Evolutionary conservation across 2,329 filamentous ascomycete genomes (phyloP), one percentile per base, ranked within the genome.

Genomic region (Diaporthe longicolla): DNA sequence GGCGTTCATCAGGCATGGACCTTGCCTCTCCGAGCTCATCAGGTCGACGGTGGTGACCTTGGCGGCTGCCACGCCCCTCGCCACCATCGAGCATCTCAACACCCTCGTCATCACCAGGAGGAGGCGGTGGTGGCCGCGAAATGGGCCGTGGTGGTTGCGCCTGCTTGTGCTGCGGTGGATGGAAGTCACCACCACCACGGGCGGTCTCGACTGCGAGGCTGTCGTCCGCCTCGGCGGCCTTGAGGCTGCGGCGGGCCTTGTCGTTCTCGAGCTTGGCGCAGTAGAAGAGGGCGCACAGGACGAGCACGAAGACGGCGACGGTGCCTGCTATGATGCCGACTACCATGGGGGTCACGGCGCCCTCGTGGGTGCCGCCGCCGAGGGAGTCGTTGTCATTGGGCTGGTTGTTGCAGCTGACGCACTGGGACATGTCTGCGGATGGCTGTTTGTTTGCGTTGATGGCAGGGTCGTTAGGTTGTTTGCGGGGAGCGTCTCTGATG

Each of bases 261-360:
- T 73, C 61, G 70, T 72, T 74, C 72, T 75, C 74, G 54, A 74
- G 66, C 72, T 75, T 75, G 68, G 73, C 72, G 72, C 74, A 75
- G 74, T 75, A 75, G 59, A 75, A 75, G 24, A 75, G 74, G n/a
- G 72, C 68, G 68, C 68, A 71, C 4, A 75, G 66, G 26, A 75
- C 72, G 43, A 75, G 54, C 37, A 74, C 37, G 50, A 75, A 75
- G 50, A 75, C 24, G 55, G 17, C 61, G 43, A 75, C 72, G n/a
- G 74, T 75, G 35, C 74, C 72, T 61, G 68, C 48, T 26, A 75
- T 75, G 59, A 75, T 71, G 26, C 74, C 74, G 40, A 75, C 55
- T 8, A 74, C 72, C 68, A 73, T 71, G 19, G 74, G 74, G n/a
- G 74, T 75, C 11, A 74, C 68, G n/a, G 72, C 17, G 26, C 74